Evolutionary conservation across 2,329 filamentous ascomycete genomes (phyloP).

Genomic region (Xylaria sp.): DNA sequence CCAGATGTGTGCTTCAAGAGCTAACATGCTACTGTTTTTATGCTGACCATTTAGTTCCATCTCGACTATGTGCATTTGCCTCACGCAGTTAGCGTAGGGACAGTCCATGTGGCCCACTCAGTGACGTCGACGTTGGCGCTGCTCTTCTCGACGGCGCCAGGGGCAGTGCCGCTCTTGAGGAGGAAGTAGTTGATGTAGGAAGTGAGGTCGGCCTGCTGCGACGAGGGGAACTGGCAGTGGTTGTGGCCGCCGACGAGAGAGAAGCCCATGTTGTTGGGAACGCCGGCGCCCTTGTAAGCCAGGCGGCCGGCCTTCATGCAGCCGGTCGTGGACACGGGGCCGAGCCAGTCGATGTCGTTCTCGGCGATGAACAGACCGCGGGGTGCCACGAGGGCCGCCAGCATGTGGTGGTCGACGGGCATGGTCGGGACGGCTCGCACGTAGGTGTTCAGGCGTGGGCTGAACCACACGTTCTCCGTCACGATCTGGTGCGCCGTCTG

Average conservation of each 20-base stretch:
- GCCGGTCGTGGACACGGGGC: conserved; percentile 64
- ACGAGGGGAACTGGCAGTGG: conserved; percentile 66
- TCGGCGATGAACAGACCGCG: conserved; percentile 65
- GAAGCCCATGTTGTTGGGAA: conserved; percentile 66
- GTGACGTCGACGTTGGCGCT: conserved; percentile 52
- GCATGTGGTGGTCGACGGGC: conserved; percentile 67
- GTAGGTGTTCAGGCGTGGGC: conserved; percentile 63
- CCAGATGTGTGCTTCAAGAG: neutral
- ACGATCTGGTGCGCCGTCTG: conserved; percentile 69
- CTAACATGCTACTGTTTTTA: conserved; percentile 13
- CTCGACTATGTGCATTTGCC: neutral
- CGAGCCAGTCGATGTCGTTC: conserved; percentile 69
- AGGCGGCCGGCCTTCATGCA: conserved; percentile 66
- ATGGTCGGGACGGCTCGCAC: conserved; percentile 57
- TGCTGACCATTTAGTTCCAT: neutral
- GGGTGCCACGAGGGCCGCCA: conserved; percentile 66
- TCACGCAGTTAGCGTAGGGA: conserved; percentile 50
- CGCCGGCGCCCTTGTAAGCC: conserved; percentile 65
- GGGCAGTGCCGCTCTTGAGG: conserved; percentile 51
- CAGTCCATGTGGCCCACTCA: conserved; percentile 56
- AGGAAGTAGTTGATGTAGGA: conserved; percentile 67
- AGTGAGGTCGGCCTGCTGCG: conserved; percentile 62
- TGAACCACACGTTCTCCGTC: conserved; percentile 72
- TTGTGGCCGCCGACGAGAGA: conserved; percentile 64
- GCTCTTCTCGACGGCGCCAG: conserved; percentile 53